Base-by-base conservation (phyloP, 352 stramenopile genomes). In the Pythium oligandrum region DNA sequence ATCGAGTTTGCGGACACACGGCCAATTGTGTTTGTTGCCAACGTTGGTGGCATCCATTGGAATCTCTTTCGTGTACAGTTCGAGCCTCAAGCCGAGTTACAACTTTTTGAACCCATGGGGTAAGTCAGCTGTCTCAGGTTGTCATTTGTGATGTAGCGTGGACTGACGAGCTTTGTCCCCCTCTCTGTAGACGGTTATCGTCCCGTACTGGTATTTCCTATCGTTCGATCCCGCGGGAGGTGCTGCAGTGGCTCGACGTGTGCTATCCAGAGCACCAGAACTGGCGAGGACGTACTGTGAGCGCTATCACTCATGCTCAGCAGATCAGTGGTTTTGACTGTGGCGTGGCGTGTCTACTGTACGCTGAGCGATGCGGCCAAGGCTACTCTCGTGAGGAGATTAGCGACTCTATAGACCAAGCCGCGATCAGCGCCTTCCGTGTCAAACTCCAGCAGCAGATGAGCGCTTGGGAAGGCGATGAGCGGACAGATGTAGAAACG, bases 71-170 rank as follows among this genome's bases (percentile, higher is more conserved):
- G 87, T 12, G 78, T 95, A 45, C 73, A 92, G 67, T 61, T 90
- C n/a, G 12, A 61, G 3, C 81, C 83, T 1, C 60, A 71, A 2
- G 71, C 84, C 1, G 70, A 81, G 55, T 64, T 96, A 9, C 82
- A 96, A 66, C 69, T 96, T 6, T 96, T 96, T 59, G 87, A 96
- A 51, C 87, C 87, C 5, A 92, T 96, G 78, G 87, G 87, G 63
- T 81, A 53, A 40, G 63, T 68, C 53, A 31, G 35, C 37, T 40
- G 40, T 31, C 11, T 48, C 11, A 42, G 17, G n/a, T 44, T 32
- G 26, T 44, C 17, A 26, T 26, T 26, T 26, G 17, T 26, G 17
- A 26, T 26, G 17, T 26, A 26, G 17, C 17, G 17, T 0, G 17
- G 17, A 26, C 17, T 26, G 17, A 26, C 17, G 17, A 26, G 17